A percentile compares a stretch with the other conserved stretches of the same genome.
phyloP scores from a whole-genome alignment of 2,329 filamentous ascomycete species.

The Saccharata proteae region DNA sequence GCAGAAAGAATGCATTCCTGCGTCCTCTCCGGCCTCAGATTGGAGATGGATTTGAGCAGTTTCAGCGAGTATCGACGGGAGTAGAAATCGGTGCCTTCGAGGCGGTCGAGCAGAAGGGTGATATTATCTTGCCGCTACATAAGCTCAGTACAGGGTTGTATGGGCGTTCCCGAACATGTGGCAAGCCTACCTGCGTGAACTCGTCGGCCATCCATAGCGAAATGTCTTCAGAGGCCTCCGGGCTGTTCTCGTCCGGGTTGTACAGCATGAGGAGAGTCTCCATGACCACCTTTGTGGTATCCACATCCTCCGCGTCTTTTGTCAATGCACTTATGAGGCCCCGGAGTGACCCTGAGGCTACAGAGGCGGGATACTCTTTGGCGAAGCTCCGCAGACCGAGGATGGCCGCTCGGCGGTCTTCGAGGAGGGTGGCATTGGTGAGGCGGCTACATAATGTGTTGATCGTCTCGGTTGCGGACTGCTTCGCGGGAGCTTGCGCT shows the following conservation, averaged over 20 bases:
- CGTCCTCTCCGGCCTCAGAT: constrained; percentile 76
- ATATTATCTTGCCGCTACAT: constrained; percentile 85
- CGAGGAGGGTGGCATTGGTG: constrained; percentile 77
- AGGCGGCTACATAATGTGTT: constrained; percentile 77
- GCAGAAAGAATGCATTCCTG: constrained; percentile 90
- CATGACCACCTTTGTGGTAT: constrained; percentile 88
- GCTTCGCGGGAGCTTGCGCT: constrained; percentile 75
- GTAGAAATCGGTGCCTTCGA: constrained; percentile 81
- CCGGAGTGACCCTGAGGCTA: constrained; percentile 83
- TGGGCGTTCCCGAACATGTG: constrained; percentile 10
- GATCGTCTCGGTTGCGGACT: constrained; percentile 92
- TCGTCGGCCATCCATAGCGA: constrained; percentile 93
- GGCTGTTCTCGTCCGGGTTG: constrained; percentile 50
- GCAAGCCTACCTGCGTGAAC: constrained; percentile 65
- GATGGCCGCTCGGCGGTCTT: constrained; percentile 88
- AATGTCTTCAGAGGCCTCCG: constrained; percentile 93
- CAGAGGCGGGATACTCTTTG: constrained; percentile 90
- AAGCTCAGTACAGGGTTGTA: constrained; percentile 35
- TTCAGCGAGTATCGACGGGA: constrained; percentile 84
- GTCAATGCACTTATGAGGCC: constrained; percentile 74
- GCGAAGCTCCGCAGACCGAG: constrained; percentile 89
- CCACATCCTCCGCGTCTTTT: constrained; percentile 86
- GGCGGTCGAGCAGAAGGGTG: constrained; percentile 73
- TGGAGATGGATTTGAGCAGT: constrained; percentile 73
- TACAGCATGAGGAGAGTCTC: constrained; percentile 96